Evolutionary conservation across 257 asterid species (phyloP).

Genomic region (Solanum virginianum): DNA sequence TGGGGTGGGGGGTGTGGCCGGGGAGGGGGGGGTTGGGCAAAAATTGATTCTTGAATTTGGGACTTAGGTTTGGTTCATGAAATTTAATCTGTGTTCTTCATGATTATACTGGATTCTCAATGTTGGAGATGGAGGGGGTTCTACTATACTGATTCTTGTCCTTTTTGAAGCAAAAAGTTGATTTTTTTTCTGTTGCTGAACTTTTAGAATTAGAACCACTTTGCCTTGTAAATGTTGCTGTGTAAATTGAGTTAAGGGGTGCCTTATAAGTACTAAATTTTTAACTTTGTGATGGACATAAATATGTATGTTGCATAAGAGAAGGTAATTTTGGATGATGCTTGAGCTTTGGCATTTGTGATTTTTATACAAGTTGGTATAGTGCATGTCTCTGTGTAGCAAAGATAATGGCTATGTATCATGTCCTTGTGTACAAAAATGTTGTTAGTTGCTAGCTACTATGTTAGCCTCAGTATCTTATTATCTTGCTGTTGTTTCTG

Average conservation of each 20-base stretch:
- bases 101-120: not conserved
- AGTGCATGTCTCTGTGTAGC: not conserved
- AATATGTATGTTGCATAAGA: not conserved
- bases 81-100: not conserved
- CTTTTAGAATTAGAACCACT: not conserved
- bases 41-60: not conserved
- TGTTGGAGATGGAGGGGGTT: not conserved
- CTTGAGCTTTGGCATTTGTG: not conserved
- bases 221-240: not conserved
- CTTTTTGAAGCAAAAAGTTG: not conserved
- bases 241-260: not conserved
- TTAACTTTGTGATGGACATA: not conserved
- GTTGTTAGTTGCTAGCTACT: not conserved
- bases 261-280: not conserved
- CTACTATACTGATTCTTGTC: not conserved
- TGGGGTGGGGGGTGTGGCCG: not conserved
- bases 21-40: not conserved
- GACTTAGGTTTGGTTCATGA: not conserved
- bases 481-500: not conserved
- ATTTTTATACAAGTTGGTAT: not conserved
- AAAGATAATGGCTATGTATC: not conserved
- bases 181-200: not conserved
- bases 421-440: not conserved
- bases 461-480: not conserved
- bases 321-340: not conserved